These are phyloP conservation scores for Trichosporon ovoides DNA, from an alignment of 1,284 basidiomycete genomes.

Conservation along the genomic window DNA sequence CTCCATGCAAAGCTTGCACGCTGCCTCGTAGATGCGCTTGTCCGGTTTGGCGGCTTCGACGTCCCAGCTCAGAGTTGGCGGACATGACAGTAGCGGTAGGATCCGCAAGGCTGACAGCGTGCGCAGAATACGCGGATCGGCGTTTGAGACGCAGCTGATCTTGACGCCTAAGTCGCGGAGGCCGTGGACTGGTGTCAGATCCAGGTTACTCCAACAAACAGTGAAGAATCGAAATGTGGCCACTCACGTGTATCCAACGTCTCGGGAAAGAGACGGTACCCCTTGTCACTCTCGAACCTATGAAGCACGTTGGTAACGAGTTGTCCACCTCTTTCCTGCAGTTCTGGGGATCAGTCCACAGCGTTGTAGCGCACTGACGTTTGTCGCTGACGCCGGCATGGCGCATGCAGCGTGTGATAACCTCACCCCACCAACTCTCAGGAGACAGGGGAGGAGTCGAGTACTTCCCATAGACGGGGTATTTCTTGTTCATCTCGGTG, in stretches of 20 bases:
- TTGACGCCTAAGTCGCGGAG: conserved; percentile 36
- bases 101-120: conserved; percentile 39
- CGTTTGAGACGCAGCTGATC: conserved; percentile 45
- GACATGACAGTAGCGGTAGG: conserved; percentile 30
- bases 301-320: conserved; percentile 30
- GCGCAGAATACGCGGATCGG: conserved; percentile 42
- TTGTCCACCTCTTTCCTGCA: conserved; percentile 23
- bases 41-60: conserved; percentile 44
- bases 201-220: background rate
- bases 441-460: conserved; percentile 36
- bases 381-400: conserved; percentile 34
- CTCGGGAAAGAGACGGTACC: conserved; percentile 45
- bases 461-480: conserved; percentile 44
- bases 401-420: conserved; percentile 40
- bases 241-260: conserved; percentile 34
- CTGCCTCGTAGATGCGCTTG: conserved; percentile 33
- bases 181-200: conserved; percentile 28
- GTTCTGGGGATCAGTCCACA: conserved; percentile 16
- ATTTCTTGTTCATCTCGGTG: conserved; percentile 29
- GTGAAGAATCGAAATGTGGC: too few species aligned
- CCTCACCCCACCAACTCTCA: conserved; percentile 44
- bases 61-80: conserved; percentile 44
- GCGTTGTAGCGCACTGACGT: conserved; percentile 19
- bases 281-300: conserved; percentile 45
- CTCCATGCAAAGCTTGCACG: conserved; percentile 30